phyloP scores from a whole-genome alignment of 495 filamentous ascomycete genomes.

The Lentithecium fluviatile region DNA sequence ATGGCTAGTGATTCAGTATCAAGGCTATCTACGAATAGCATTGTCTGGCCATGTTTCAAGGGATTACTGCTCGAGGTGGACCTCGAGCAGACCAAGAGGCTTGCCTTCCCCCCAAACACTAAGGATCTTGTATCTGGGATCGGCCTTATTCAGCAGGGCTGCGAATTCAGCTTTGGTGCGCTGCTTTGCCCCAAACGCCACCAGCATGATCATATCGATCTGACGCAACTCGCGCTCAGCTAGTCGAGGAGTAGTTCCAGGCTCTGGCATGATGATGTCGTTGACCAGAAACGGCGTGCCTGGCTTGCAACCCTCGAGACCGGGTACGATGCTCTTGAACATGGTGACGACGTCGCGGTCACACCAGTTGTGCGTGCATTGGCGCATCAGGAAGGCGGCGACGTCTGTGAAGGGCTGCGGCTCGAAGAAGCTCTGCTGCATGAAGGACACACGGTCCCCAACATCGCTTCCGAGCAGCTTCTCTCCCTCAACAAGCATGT shows the following conservation, averaged over 20 bases:
- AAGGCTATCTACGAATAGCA: no score
- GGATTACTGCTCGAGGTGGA: neutral
- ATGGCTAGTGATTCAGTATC: no score
- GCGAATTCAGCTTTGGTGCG: neutral
- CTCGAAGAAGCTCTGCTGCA: slow-evolving; percentile 40
- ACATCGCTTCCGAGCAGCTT: slow-evolving; percentile 12
- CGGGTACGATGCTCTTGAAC: slow-evolving; percentile 6
- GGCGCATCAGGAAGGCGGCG: slow-evolving; percentile 36
- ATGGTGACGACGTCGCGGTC: slow-evolving; percentile 37
- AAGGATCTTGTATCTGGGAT: neutral
- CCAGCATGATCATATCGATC: neutral
- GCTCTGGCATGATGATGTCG: neutral
- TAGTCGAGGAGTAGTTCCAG: neutral
- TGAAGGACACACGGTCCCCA: slow-evolving; percentile 32
- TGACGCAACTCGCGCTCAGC: neutral
- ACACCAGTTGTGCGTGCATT: slow-evolving; percentile 38
- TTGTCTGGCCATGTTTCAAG: no score
- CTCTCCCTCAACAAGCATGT: slow-evolving; percentile 37
- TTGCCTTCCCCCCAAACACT: neutral
- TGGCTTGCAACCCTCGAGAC: neutral
- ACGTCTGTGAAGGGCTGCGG: slow-evolving; percentile 35
- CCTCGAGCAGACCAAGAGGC: neutral
- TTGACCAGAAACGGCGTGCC: neutral
- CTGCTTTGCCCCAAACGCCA: neutral
- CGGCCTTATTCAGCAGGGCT: neutral